These are phyloP conservation scores for Schizophyllum amplum DNA, from an alignment of 1,284 basidiomycete species.

Conservation along the genomic window DNA sequence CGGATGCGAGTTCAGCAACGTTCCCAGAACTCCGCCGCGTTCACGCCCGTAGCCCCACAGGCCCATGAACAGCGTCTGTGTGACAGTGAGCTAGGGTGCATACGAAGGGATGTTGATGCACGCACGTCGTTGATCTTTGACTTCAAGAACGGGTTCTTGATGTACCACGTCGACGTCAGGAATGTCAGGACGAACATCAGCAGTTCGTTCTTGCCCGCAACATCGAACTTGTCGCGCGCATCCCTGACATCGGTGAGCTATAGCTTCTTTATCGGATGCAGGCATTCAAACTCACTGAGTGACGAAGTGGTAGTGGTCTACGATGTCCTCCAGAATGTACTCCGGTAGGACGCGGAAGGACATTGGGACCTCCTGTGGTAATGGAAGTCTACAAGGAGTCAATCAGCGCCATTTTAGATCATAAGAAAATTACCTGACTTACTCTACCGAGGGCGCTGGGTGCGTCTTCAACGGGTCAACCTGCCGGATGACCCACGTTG, in stretches of 20 bases:
- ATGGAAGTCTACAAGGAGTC: slow-evolving; percentile 58
- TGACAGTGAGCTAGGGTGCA: too few relatives aligned
- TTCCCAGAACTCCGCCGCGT: slow-evolving; percentile 73
- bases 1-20: slow-evolving; percentile 77
- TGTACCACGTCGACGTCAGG: slow-evolving; percentile 90
- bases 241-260: slow-evolving; percentile 37
- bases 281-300: slow-evolving; percentile 52
- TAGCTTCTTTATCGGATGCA: neutral
- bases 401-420: slow-evolving; percentile 3
- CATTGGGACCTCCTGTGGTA: slow-evolving; percentile 80
- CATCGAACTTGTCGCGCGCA: slow-evolving; percentile 73
- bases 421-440: slow-evolving; percentile 20
- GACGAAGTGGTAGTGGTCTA: slow-evolving; percentile 83
- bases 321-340: slow-evolving; percentile 91
- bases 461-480: slow-evolving; percentile 81
- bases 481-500: slow-evolving; percentile 90
- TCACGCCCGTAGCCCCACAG: slow-evolving; percentile 73
- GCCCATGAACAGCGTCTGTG: slow-evolving; percentile 78
- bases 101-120: neutral
- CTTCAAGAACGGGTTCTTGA: slow-evolving; percentile 98
- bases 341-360: slow-evolving; percentile 89
- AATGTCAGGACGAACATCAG: slow-evolving; percentile 88
- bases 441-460: slow-evolving; percentile 66
- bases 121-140: slow-evolving; percentile 91
- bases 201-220: slow-evolving; percentile 82